Evolutionary conservation across 768 basidiomycete genomes (phyloP).

Genomic region (Amanita polypyramis): DNA sequence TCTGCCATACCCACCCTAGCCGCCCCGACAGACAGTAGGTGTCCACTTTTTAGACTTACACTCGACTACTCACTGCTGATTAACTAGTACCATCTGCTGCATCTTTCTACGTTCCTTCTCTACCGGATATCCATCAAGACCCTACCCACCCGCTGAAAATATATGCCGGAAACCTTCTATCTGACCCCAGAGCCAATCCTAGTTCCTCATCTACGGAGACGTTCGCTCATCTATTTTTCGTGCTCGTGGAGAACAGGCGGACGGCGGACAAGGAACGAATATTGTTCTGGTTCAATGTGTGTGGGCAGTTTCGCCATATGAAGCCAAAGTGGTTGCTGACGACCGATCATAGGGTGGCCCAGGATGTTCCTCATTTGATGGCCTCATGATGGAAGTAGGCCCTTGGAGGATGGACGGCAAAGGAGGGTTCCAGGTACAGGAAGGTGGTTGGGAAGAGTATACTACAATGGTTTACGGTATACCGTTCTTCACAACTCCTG

Average conservation of each 20-base stretch:
- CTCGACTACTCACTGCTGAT: conserved; percentile 1
- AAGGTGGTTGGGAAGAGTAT: conserved; percentile 98
- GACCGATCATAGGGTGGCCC: conserved; percentile 68
- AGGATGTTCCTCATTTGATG: conserved; percentile 96
- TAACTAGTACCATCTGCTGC: conserved; percentile 63
- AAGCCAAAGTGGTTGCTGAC: not conserved
- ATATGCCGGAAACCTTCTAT: conserved; percentile 78
- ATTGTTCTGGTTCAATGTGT: conserved; percentile 95
- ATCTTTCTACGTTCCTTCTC: conserved; percentile 68
- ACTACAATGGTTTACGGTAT: conserved; percentile 85
- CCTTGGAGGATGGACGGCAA: conserved; percentile 76
- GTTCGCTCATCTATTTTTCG: conserved; percentile 77
- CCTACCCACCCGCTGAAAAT: conserved; percentile 61
- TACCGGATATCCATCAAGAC: conserved; percentile 73
- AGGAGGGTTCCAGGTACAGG: conserved; percentile 58
- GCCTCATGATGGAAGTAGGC: conserved; percentile 97
- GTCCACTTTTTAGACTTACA: not conserved
- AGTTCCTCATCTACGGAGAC: conserved; percentile 45
- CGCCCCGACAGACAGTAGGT: conserved; percentile 27
- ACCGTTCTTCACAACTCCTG: conserved; percentile 17
- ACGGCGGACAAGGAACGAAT: conserved; percentile 84
- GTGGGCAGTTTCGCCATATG: conserved; percentile 14
- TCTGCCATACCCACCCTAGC: not conserved
- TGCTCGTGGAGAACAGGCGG: conserved; percentile 80
- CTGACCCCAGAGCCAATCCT: conserved; percentile 48